Base-by-base conservation (phyloP, 2,329 filamentous ascomycete species). In the Aspergillus versicolor region DNA sequence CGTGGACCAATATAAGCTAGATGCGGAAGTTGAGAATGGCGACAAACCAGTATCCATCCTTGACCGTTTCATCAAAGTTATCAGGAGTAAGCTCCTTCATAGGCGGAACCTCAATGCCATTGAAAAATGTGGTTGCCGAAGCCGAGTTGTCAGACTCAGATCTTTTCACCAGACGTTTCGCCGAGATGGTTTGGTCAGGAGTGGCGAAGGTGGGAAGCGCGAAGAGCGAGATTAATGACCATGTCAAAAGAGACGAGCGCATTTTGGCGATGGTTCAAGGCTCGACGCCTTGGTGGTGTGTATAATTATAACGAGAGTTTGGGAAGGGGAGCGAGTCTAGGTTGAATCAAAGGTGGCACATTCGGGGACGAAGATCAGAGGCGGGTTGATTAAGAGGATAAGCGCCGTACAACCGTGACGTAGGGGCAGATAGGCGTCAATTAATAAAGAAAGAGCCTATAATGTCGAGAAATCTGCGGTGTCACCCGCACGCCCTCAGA, bases 1-100 rank as follows among this genome's bases (percentile, higher is more conserved):
- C 30, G 50, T 52, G 17, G 21, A 34, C 37, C n/a, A 30, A 17
- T 30, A 42, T 4, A 40, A 30, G 24, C 32, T 37, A 42, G 45
- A 30, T 17, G 41, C 38, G 53, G n/a, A 15, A 45, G 21, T 40
- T 42, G 47, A 46, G 21, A 41, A 37, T 48, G 27, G 34, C n/a
- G 60, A 58, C 74, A 66, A 63, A 81, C 79, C 81, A 82, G 62
- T 81, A 81, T 43, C 80, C 80, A 59, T 81, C 76, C 62, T 79
- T 79, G 22, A 77, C 76, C n/a, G 72, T 73, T 53, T 79, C 73
- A 8, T 78, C 73, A 54, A 82, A 82, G 47, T 74, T 75, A 13
- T 77, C 73, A n/a, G 76, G 78, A 5, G 74, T 72, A 56, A 83
- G 69, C 32, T 81, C 77, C 60, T 74, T 74, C 68, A 82, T 72